Evolutionary conservation across 805 yeast species (phyloP), one percentile per base, ranked within the genome.

Genomic region (Barnettozyma botsteinii): DNA sequence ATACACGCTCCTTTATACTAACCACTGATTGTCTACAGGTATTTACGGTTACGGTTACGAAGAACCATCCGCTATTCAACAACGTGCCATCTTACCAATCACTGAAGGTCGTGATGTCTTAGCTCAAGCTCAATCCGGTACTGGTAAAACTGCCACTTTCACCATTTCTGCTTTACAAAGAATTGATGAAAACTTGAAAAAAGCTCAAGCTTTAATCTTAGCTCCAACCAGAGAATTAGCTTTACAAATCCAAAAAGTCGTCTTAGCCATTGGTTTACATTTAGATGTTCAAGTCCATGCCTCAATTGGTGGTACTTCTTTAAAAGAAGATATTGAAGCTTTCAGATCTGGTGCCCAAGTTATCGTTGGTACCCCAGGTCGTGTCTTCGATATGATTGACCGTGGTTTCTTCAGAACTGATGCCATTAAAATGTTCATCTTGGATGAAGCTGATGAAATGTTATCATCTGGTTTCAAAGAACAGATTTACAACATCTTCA

Each of bases 71-170:
- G 89, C 98, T 45, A 93, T 91, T 72, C 98, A 91, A 74, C 93
- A 87, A 66, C 81, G 98, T 69, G 98, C 98, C 51, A 93, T 91
- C 56, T 72, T 83, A 69, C 98, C 95, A 66, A 89, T 93, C 65
- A 81, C 86, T 59, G 84, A 81, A 65, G 96, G 96, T 48, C 83
- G 87, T 67, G 98, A 91, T 69, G 95, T 88, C 44, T 79, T 91
- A 54, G 98, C 98, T 51, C 98, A 91, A 72, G 98, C 98, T 50
- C 98, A 91, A 73, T 87, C 96, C 36, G 98, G 98, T 71, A 91
- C 98, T 42, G 98, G 98, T 70, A 91, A 91, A 74, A 91, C 98
- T 37, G 98, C 98, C 56, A 91, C 98, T 42, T 91, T 91, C 75
- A 78, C 97, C 56, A 87, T 91, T 51, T 82, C 82, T 54, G 79